Conservation (phyloP, 2,329 filamentous ascomycete genomes). For the Phaeoacremonium minimum region DNA sequence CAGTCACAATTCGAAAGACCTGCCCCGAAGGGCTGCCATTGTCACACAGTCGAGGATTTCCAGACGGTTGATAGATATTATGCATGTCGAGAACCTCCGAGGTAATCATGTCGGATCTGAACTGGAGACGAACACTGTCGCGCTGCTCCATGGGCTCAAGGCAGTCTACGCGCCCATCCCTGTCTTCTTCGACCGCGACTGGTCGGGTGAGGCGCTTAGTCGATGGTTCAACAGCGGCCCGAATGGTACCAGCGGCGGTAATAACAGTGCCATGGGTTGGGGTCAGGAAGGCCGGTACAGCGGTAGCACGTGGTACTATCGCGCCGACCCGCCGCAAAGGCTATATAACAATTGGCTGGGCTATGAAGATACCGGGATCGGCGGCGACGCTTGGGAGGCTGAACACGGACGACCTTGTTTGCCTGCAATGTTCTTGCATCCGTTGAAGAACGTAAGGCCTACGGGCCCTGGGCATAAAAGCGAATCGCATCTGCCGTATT, state of each 20-base stretch:
- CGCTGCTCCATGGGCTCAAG: slow-evolving; percentile 74
- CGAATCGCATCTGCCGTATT: slow-evolving; percentile 33
- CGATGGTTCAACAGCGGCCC: slow-evolving; percentile 58
- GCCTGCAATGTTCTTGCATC: slow-evolving; percentile 55
- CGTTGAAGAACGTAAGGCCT: slow-evolving; percentile 53
- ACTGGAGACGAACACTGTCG: slow-evolving; percentile 72
- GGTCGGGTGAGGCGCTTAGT: slow-evolving; percentile 50
- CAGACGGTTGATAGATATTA: slow-evolving; percentile 65
- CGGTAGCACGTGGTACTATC: slow-evolving; percentile 59
- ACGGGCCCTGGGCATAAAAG: slow-evolving; percentile 39
- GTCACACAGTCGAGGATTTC: slow-evolving; percentile 73
- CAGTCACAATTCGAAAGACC: slow-evolving; percentile 43
- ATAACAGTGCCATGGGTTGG: slow-evolving; percentile 55
- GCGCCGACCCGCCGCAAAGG: slow-evolving; percentile 51
- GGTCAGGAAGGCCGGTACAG: slow-evolving; percentile 52
- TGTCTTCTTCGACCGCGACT: slow-evolving; percentile 73
- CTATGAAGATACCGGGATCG: slow-evolving; percentile 49
- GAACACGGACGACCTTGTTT: slow-evolving; percentile 52
- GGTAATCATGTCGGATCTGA: slow-evolving; percentile 76
- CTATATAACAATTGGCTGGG: slow-evolving; percentile 63
- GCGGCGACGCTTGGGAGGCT: slow-evolving; percentile 52
- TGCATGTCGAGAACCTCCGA: slow-evolving; percentile 72
- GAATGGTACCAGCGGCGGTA: slow-evolving; percentile 48
- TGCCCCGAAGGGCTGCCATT: slow-evolving; percentile 72
- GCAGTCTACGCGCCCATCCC: slow-evolving; percentile 75